Base-by-base conservation (phyloP, 768 basidiomycete genomes). In the Rhizopogon vesiculosus region DNA sequence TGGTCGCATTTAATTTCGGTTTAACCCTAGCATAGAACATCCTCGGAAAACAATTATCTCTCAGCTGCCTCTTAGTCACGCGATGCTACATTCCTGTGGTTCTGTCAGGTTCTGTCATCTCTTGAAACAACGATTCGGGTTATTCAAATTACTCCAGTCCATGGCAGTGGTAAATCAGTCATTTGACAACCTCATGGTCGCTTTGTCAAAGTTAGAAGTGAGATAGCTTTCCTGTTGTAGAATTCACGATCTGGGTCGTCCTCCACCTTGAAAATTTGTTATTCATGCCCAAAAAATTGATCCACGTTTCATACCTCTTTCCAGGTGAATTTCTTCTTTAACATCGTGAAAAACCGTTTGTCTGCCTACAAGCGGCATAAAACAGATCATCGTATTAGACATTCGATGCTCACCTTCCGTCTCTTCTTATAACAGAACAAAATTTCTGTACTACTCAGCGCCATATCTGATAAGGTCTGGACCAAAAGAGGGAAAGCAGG, bases 401-500 rank as follows among this genome's bases (percentile, higher is more conserved):
- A 12, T 29, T 12, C 28, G 39, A 51, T 19, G 33, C 40, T n/a
- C 29, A 87, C 92, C 82, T 93, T 95, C 72, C 94, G 79, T 52
- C 94, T 79, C 66, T 95, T 96, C 73, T 94, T 94, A 74, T 93
- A 96, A 66, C 92, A 94, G 71, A 98, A 93, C 38, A 96, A 69
- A 41, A 95, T 80, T 55, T 92, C 87, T 16, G 87, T 81, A 18
- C 70, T 69, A 19, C 77, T 74, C 28, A 64, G 58, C 1, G 80
- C 75, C 39, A 96, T 80, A 43, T 86, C 81, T 35, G 74, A 77
- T 33, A 98, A 76, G 0, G 93, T 95, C 59, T 85, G 71, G 2
- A 94, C 89, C 1, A 98, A 81, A 12, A 94, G 79, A 7, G 93
- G 88, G 64, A 97, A 98, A 0, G 91, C 85, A 12, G 93, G 91